Percentiles rank a stretch among this genome's conserved stretches.
phyloP scores from a whole-genome alignment of 2,329 filamentous ascomycete species.

The Pestalotiopsis sp. region DNA sequence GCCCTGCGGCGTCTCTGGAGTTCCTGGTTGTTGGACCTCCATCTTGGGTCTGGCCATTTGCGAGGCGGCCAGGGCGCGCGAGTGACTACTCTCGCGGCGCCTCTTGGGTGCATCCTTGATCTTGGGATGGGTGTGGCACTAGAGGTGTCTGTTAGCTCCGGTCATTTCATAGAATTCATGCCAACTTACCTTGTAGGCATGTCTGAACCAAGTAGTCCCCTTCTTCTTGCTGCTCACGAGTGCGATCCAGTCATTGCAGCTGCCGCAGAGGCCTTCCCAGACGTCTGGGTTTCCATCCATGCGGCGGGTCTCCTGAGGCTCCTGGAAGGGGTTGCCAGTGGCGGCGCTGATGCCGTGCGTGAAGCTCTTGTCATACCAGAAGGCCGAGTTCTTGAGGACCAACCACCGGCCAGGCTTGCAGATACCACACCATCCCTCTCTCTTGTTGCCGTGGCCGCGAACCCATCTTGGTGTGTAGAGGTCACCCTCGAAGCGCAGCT shows the following conservation, averaged over 20 bases:
- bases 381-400: constrained; percentile 86
- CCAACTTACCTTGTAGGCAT: constrained; percentile 75
- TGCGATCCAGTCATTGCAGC: constrained; percentile 80
- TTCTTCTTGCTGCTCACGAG: constrained; percentile 87
- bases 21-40: constrained; percentile 43
- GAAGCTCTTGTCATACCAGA: constrained; percentile 93
- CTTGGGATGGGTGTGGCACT: constrained; percentile 75
- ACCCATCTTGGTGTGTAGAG: constrained; percentile 85
- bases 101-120: constrained; percentile 72
- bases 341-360: constrained; percentile 84
- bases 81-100: constrained; percentile 63
- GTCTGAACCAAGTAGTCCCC: constrained; percentile 89
- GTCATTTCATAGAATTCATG: background rate
- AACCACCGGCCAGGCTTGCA: constrained; percentile 87
- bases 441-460: constrained; percentile 82
- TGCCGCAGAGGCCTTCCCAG: constrained; percentile 79
- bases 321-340: constrained; percentile 77
- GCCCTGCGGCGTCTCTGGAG: constrained; percentile 47
- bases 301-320: constrained; percentile 73
- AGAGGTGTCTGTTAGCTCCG: constrained; percentile 20
- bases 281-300: constrained; percentile 82
- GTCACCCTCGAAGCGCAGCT: constrained; percentile 77
- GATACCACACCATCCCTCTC: constrained; percentile 87
- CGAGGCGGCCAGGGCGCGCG: constrained; percentile 41
- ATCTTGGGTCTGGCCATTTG: constrained; percentile 50